Conservation (phyloP, 306 rosid species). For the Fragaria nilgerrensis region DNA sequence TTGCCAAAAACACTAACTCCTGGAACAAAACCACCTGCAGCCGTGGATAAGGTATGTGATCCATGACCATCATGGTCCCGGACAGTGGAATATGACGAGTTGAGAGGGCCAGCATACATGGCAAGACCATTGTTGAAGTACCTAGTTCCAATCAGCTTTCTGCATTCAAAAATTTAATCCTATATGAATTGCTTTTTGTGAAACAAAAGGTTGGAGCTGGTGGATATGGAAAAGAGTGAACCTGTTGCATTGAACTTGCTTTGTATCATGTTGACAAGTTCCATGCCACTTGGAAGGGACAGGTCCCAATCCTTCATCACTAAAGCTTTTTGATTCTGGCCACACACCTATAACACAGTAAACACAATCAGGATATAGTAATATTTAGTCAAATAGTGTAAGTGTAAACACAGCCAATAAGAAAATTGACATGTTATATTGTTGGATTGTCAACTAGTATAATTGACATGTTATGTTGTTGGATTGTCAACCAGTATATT, state of each 20-base stretch:
- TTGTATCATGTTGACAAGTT: constrained; percentile 40
- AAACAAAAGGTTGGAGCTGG: neutral
- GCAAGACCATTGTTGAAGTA: constrained; percentile 53
- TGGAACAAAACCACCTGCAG: constrained; percentile 58
- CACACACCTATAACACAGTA: constrained; percentile 48
- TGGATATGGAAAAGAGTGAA: constrained; percentile 17
- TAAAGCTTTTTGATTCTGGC: constrained; percentile 73
- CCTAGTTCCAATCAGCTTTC: constrained; percentile 88
- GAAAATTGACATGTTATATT: neutral
- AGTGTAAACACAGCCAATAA: neutral
- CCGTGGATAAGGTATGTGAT: constrained; percentile 83
- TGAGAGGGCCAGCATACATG: constrained; percentile 1
- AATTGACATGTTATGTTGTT: neutral
- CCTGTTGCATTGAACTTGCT: constrained; percentile 53
- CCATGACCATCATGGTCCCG: constrained; percentile 82
- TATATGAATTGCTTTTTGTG: neutral
- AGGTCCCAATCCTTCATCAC: constrained; percentile 56
- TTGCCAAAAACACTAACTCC: constrained; percentile 44
- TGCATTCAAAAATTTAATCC: neutral
- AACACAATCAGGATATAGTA: neutral
- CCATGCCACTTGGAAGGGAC: constrained; percentile 69
- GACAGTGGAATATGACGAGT: constrained; percentile 9
- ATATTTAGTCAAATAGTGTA: neutral
- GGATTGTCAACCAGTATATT: neutral
- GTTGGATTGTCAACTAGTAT: too few relatives aligned